Base-by-base conservation (phyloP, 2,329 filamentous ascomycete species). In the Exophiala calicioides region DNA sequence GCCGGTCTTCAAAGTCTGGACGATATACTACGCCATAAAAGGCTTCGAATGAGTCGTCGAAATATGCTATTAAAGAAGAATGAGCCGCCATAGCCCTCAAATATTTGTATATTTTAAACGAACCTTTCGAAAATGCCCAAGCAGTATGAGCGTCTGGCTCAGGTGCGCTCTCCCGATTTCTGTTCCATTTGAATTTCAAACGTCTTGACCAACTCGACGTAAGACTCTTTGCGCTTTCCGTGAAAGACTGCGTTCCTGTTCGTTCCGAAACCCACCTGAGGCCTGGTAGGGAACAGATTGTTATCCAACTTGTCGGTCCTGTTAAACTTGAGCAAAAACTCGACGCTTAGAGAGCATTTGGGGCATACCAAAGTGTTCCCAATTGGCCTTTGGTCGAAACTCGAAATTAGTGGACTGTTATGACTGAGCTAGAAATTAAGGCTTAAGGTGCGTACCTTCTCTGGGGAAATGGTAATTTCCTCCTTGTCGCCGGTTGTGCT, bases 111-210 rank as follows among this genome's bases (percentile, higher is more conserved):
- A n/a, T n/a, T n/a, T n/a, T n/a, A n/a, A n/a, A n/a, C n/a, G n/a
- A 80, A 80, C 35, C 35, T 10, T 38, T 41, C 15, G 15, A 13
- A 21, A 19, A 41, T 5, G 9, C 4, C 37, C 37, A 41, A 5
- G 37, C 37, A 10, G 26, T 41, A n/a, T 41, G 13, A 20, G 15
- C 6, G 7, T 41, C 37, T 7, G 21, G 26, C 13, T 41, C 37
- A n/a, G 36, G 13, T 16, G 23, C 7, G 3, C 12, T 27, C n/a
- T 29, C 20, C 19, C 36, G 20, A 29, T 19, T 10, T 29, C 24
- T 8, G 16, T 12, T 8, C 19, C 34, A 8, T 7, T 10, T 13
- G 26, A 41, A 31, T 31, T 41, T 29, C 26, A 29, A 19, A 16
- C 37, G 37, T 31, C 16, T 24, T 5, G 23, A 19, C 23, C 23